Base-by-base conservation (phyloP, 1,139 yeast genomes). In the Magnusiomyces paraingens region DNA sequence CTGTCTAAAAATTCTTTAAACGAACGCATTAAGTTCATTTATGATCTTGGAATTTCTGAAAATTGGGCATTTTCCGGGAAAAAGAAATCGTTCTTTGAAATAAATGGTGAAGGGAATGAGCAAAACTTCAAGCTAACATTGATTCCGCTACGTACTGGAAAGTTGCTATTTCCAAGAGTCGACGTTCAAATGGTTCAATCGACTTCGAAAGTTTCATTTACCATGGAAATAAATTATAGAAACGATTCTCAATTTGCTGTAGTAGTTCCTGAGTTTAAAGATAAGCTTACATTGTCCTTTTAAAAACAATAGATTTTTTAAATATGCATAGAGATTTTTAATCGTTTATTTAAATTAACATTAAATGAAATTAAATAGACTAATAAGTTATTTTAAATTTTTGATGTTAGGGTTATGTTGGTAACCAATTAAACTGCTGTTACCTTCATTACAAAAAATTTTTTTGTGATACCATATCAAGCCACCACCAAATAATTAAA, bases 111-210 rank as follows among this genome's bases (percentile, higher is more conserved):
- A 59, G 42, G 60, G 8, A 43, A 54, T 1, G 54, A 55, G 26
- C 58, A 58, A 12, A 62, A 60, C 3, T 67, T 78, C 36, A 69
- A 75, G 14, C 58, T 90, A 12, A 70, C 78, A 2, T 67, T 91
- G 58, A 76, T 89, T 11, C 97, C 98, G 0, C 67, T 89, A 55
- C 82, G 79, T 58, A 81, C 85, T 21, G 98, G 98, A 0, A 83
- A 84, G 58, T 66, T 90, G 12, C 69, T 74, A 3, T 71, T 87
- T 41, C 98, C 98, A 0, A 76, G 73, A 56, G 73, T 88, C 14
- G 50, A 47, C n/a, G 43, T 47, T 2, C 50, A 47, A 18, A 61
- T 2, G 69, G 32, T 26, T 8, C 32, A 26, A 26, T 26, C 32
- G 8, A 8, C 32, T 5, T 5, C 32, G 4, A 26, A 26, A 26